phyloP scores from a whole-genome alignment of 495 filamentous ascomycete genomes.

The Penicillium pancosmium region DNA sequence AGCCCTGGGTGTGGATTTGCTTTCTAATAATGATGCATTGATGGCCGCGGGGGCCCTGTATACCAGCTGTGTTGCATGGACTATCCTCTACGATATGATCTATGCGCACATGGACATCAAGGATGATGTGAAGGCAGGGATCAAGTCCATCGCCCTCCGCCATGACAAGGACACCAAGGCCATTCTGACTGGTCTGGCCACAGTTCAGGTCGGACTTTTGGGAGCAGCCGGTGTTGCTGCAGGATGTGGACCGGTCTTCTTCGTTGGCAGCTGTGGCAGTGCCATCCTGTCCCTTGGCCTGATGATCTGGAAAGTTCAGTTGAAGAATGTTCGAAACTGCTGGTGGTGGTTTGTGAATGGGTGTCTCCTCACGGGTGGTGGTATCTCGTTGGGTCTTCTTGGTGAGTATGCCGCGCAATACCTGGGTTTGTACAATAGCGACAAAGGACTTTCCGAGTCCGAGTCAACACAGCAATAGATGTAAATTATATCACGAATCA shows the following conservation, averaged over 20 bases:
- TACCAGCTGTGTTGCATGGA: constrained; percentile 88
- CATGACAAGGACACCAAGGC: constrained; percentile 88
- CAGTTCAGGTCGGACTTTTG: constrained; percentile 76
- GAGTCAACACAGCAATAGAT: constrained; percentile 15
- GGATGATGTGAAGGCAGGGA: constrained; percentile 88
- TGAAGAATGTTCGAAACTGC: constrained; percentile 83
- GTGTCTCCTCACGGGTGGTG: constrained; percentile 68
- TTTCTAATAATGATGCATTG: constrained; percentile 64
- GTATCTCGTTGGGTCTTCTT: constrained; percentile 62
- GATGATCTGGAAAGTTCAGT: constrained; percentile 87
- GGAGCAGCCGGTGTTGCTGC: constrained; percentile 71
- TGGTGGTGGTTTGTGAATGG: constrained; percentile 97
- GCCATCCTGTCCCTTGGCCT: constrained; percentile 71
- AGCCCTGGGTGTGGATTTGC: constrained; percentile 80
- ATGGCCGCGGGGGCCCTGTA: constrained; percentile 75
- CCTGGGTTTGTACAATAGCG: constrained; percentile 33
- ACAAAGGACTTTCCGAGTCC: constrained; percentile 4
- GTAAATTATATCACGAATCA: constrained; percentile 12
- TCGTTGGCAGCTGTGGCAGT: constrained; percentile 81
- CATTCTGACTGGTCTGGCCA: constrained; percentile 75
- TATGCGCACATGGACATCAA: constrained; percentile 99
- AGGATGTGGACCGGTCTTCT: constrained; percentile 84
- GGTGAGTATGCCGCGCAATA: constrained; percentile 59
- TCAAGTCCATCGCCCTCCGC: constrained; percentile 91
- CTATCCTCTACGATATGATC: constrained; percentile 96